Percentiles rank a stretch among this genome's conserved stretches.
Evolutionary conservation across 768 basidiomycete species (phyloP).

Genomic region (Calocybe indica): DNA sequence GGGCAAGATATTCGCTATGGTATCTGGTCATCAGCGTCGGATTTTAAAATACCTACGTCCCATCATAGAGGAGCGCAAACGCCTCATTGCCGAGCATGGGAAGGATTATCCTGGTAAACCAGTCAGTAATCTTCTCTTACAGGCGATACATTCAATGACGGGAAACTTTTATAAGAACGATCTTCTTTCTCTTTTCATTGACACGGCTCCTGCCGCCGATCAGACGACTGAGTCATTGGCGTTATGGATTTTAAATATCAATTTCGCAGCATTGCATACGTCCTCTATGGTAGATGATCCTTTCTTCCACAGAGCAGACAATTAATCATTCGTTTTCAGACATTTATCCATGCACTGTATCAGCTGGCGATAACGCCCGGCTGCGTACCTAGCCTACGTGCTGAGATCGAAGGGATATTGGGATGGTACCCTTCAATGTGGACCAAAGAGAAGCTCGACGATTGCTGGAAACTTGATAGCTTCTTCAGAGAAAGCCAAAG

Average conservation of each 20-base stretch:
- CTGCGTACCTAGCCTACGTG: slow-evolving; percentile 24
- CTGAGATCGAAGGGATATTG: slow-evolving; percentile 31
- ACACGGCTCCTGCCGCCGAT: no score
- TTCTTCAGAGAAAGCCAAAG: slow-evolving; percentile 36
- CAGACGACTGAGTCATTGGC: slow-evolving; percentile 10
- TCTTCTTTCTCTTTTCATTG: no score
- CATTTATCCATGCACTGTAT: slow-evolving; percentile 26
- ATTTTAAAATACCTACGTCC: slow-evolving; percentile 17
- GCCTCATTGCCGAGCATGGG: slow-evolving; percentile 8
- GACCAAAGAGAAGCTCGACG: slow-evolving; percentile 25
- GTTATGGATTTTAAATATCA: slow-evolving; percentile 25
- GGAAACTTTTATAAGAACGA: no score
- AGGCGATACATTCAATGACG: no score
- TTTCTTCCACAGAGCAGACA: neutral
- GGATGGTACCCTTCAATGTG: slow-evolving; percentile 24
- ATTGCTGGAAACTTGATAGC: slow-evolving; percentile 39
- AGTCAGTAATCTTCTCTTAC: neutral
- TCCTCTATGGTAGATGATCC: slow-evolving; percentile 14
- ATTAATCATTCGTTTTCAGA: slow-evolving; percentile 14
- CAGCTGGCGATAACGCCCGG: slow-evolving; percentile 25
- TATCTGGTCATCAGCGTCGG: slow-evolving; percentile 1
- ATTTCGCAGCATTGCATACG: slow-evolving; percentile 34
- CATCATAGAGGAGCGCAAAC: slow-evolving; percentile 17
- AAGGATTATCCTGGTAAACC: slow-evolving; percentile 10
- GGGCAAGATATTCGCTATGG: slow-evolving; percentile 6